These are phyloP conservation scores for Alloteropsis semialata DNA, from an alignment of 176 grass and related monocot species.

Conservation along the genomic window DNA sequence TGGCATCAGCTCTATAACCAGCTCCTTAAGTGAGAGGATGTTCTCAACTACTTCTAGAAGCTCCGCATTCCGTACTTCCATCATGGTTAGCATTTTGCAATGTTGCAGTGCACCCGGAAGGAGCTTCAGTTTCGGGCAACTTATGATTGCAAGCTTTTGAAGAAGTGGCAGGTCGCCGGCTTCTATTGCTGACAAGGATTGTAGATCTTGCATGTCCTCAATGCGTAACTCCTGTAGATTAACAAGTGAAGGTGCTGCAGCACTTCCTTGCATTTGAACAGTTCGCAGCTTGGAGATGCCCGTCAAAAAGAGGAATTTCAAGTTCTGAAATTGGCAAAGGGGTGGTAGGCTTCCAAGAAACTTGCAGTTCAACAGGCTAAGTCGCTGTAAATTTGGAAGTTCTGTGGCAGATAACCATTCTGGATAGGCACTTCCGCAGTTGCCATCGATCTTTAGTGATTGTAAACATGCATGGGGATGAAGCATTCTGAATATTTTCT, in stretches of 20 bases:
- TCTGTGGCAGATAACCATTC: slow-evolving; percentile 10
- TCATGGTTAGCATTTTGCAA: neutral
- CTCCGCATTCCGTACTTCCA: neutral
- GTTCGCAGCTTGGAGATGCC: neutral
- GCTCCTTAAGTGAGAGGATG: neutral
- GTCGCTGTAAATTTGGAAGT: slow-evolving; percentile 13
- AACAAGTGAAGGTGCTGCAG: neutral
- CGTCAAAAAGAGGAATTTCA: slow-evolving; percentile 12
- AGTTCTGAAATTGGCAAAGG: slow-evolving; percentile 14
- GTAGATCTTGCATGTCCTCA: slow-evolving; percentile 26
- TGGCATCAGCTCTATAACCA: neutral
- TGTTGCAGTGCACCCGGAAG: slow-evolving; percentile 22
- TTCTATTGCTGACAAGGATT: slow-evolving; percentile 5
- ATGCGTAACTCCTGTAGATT: slow-evolving; percentile 18
- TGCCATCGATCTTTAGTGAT: slow-evolving; percentile 28
- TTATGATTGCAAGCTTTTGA: slow-evolving; percentile 5
- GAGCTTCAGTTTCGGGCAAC: slow-evolving; percentile 22
- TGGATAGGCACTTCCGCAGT: slow-evolving; percentile 18
- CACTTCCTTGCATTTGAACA: neutral
- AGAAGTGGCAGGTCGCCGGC: neutral
- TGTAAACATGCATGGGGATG: slow-evolving; percentile 24
- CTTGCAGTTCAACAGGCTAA: slow-evolving; percentile 7
- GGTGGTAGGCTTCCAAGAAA: slow-evolving; percentile 13
- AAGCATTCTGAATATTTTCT: slow-evolving; percentile 16
- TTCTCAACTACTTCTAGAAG: slow-evolving; percentile 9